Evolutionary conservation across 2,329 filamentous ascomycete species (phyloP), one percentile per base, ranked within the genome.

Genomic region (Pyrenochaeta sp.): DNA sequence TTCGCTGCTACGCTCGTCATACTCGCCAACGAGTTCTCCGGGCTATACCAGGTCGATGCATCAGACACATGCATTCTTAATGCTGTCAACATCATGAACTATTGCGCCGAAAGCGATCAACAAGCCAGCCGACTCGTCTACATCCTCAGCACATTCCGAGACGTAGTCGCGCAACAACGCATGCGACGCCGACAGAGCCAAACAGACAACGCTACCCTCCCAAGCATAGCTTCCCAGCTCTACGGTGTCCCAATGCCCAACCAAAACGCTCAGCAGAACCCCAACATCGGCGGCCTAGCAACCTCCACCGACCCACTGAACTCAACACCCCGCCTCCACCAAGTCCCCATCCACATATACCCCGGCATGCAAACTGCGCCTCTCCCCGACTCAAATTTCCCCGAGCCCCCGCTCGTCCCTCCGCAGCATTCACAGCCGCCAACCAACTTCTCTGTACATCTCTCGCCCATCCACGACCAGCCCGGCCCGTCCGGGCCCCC

Each of bases 1-100:
- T 74, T 74, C 35, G 67, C 72, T 7, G 71, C 72, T 6, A 64
- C 71, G 1, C 58, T 74, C 1, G 61, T 74, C 11, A 63, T 74
- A 11, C 57, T 74, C 14, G 60, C 71, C 9, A 74, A 73, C 43
- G 71, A 74, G 21, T 74, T 74, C 35, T 66, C 69, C 5, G 57
- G 53, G 1, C 61, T 73, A 0, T 71, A 72, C 37, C 43, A 51
- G 9, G 65, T 69, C 15, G 56, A 65, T 11, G 55, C 61, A 3
- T 65, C 68, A 4, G 67, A 72, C 27, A 58, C 65, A 2, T 70
- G 65, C 51, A 72, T 74, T 19, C 40, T 58, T 7, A 73, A 72
- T 30, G 62, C 68, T 6, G 60, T 73, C 35, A 67, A 56, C n/a
- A 65, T 74, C 30, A 72, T 74, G 67, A 61, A 58, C 17, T 74